Conservation (phyloP, 768 basidiomycete genomes). For the Xerocomellus intermedius region DNA sequence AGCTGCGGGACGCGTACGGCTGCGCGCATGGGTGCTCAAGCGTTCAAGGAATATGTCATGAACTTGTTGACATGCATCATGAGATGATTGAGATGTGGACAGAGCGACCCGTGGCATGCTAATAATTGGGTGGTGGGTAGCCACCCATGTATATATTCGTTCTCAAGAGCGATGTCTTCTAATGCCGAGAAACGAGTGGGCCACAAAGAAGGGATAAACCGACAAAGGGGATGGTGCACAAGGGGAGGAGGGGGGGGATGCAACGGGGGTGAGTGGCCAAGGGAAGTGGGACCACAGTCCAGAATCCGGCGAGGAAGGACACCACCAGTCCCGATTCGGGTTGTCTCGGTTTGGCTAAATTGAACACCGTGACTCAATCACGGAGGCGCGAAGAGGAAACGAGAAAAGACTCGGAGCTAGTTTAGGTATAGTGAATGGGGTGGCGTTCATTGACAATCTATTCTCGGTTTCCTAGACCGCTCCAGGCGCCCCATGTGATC, state of each 20-base stretch:
- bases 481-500: not conserved
- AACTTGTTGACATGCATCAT: not conserved
- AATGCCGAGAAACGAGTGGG: not conserved
- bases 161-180: not conserved
- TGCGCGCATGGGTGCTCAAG: not conserved
- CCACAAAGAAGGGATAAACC: not conserved
- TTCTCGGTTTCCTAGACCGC: not conserved
- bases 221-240: not conserved
- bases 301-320: not conserved
- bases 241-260: not conserved
- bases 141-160: not conserved
- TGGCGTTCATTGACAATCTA: conserved; percentile 10
- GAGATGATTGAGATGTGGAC: not conserved
- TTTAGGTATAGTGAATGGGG: no score
- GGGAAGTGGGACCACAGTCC: not conserved
- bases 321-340: not conserved
- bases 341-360: conserved; percentile 13
- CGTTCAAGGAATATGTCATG: no score
- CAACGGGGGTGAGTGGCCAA: not conserved
- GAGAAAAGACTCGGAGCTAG: not conserved
- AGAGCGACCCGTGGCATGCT: not conserved
- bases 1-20: not conserved
- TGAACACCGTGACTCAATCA: conserved; percentile 1
- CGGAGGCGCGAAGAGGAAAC: no score
- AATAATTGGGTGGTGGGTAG: not conserved